Base-by-base conservation (phyloP, 768 basidiomycete species). In the Cyclocybe aegerita region DNA sequence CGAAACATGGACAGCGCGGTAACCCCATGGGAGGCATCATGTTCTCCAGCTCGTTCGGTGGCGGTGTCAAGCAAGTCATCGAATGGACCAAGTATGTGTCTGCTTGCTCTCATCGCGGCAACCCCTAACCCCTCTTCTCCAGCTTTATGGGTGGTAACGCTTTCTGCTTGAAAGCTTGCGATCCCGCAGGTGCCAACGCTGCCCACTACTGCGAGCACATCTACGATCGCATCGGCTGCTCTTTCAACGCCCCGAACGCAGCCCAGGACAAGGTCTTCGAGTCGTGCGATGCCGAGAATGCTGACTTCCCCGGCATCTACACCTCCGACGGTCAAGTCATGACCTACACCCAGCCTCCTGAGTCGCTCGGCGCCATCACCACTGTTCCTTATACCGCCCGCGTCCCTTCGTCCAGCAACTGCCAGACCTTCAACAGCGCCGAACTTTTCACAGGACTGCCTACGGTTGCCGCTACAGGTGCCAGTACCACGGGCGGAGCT, bases 1-100 rank as follows among this genome's bases (percentile, higher is more conserved):
- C 52, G 45, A 15, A 50, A 16, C 39, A 49, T 49, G 62, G 29
- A 10, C 55, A 85, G 77, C 79, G 84, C 57, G 86, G 87, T 11
- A 93, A 91, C 70, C 88, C 88, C 3, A 72, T 89, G 23, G 90
- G 90, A 55, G 86, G 81, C 43, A 64, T 90, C 23, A 50, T 89
- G 38, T 92, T 77, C 71, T 82, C 87, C 0, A 83, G 70, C 52
- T 23, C 23, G 23, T 23, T 23, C 23, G 23, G 23, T 5, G 23
- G 23, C 23, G 23, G 23, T 5, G 23, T 23, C 23, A 23, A 23
- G 23, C 90, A 91, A 60, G 76, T 83, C 23, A 70, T 74, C 30
- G 80, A 88, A 57, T 90, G 88, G 88, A 78, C 79, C 66, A 78
- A 81, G 86, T 85, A 56, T n/a, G 80, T 52, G 15, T 67, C 35